A percentile compares a stretch with the other conserved stretches of the same genome.
Evolutionary conservation across 805 yeast species (phyloP).

Genomic region (Candida endomychidarum): DNA sequence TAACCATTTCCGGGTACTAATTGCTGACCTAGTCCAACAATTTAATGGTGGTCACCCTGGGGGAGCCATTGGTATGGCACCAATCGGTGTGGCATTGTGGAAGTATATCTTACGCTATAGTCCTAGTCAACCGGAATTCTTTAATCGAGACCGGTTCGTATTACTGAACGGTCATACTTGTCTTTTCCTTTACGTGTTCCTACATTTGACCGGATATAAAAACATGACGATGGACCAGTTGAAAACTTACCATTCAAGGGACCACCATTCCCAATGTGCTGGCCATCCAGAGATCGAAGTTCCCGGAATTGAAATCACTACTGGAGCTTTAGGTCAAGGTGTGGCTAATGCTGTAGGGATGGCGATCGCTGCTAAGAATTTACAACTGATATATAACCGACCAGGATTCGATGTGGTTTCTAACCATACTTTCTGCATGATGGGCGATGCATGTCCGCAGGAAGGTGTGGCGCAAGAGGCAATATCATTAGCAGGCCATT

Average conservation of each 20-base stretch:
- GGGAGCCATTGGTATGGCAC: constrained; percentile 44
- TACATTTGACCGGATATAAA: constrained; percentile 31
- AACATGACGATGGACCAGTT: constrained; percentile 34
- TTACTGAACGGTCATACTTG: constrained; percentile 40
- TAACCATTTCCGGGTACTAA: constrained; percentile 28
- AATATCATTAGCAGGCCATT: constrained; percentile 39
- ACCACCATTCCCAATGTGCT: constrained; percentile 28
- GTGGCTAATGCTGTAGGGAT: constrained; percentile 40
- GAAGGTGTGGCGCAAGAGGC: constrained; percentile 43
- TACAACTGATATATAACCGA: constrained; percentile 33
- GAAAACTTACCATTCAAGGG: constrained; percentile 30
- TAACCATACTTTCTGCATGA: constrained; percentile 31
- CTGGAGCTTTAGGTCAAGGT: constrained; percentile 46
- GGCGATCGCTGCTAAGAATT: constrained; percentile 37
- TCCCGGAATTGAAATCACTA: constrained; percentile 38
- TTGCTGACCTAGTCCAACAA: constrained; percentile 26
- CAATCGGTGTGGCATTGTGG: constrained; percentile 37
- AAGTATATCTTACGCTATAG: constrained; percentile 26
- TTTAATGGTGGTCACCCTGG: constrained; percentile 42
- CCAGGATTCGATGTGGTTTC: constrained; percentile 28
- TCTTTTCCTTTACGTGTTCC: constrained; percentile 30
- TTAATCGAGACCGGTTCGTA: constrained; percentile 39
- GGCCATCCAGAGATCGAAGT: constrained; percentile 43
- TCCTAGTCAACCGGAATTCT: constrained; percentile 30
- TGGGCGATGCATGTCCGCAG: constrained; percentile 43